These are phyloP conservation scores for Haberlea rhodopensis DNA, from an alignment of 257 asterid genomes.

Conservation along the genomic window DNA sequence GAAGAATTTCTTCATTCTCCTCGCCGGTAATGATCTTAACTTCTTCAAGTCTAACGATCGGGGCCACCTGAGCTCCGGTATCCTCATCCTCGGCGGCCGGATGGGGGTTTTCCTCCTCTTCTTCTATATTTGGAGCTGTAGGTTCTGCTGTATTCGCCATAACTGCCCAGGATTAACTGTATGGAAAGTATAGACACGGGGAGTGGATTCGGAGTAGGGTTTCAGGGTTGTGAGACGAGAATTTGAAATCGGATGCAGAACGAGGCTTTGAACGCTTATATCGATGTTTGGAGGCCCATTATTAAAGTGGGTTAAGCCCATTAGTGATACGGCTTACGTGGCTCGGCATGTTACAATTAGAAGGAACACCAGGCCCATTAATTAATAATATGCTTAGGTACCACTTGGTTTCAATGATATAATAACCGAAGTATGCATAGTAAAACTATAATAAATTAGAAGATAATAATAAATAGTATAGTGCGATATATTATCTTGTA, in stretches of 20 bases:
- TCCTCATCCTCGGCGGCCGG: slow-evolving; percentile 23
- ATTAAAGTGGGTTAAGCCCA: background rate
- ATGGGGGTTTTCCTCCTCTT: slow-evolving; percentile 13
- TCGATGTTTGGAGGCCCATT: no score
- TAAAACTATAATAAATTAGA: no score
- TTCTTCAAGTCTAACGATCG: slow-evolving; percentile 26
- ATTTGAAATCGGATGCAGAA: background rate
- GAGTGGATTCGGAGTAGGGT: background rate
- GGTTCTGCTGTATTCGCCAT: background rate
- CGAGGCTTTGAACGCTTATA: background rate
- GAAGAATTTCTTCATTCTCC: slow-evolving; percentile 22
- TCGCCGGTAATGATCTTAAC: slow-evolving; percentile 23
- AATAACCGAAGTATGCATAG: no score
- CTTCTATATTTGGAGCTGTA: background rate
- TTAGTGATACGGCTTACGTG: background rate
- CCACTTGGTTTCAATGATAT: no score
- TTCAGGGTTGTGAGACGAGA: background rate
- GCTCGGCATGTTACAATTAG: no score
- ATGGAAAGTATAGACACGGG: background rate
- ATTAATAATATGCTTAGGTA: no score
- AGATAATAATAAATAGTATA: no score
- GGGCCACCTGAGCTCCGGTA: slow-evolving; percentile 23
- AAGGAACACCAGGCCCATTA: no score
- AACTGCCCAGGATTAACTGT: background rate
- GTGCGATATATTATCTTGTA: no score